Evolutionary conservation across 495 filamentous ascomycete species (phyloP), one percentile per base, ranked within the genome.

Genomic region (Xeromyces bisporus): DNA sequence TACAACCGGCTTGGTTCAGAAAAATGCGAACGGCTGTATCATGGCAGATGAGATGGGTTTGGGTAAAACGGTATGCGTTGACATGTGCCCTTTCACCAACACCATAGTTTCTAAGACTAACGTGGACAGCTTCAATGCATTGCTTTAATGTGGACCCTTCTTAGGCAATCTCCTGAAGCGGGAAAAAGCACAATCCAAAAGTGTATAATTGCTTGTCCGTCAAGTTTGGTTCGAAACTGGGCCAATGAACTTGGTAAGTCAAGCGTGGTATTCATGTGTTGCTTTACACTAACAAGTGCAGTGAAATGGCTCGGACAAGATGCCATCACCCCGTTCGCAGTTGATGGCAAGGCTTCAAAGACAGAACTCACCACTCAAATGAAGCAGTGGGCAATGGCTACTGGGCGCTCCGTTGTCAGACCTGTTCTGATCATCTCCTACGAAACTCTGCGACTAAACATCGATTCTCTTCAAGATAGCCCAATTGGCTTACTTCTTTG

Each of bases 1-100:
- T 50, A 83, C 84, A 12, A 96, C 87, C 15, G 89, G 89, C 4
- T 65, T 96, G 68, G 75, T 96, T 40, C 89, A 99, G 47, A 69
- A 75, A 26, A 89, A 85, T 34, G 91, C 91, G 14, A 81, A 94
- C 55, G 89, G 89, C 0, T 96, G 89, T 49, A 99, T 99, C 49
- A 99, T 99, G 89, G 89, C 89, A 40, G 89, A 99, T 48, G 89
- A 93, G 43, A 99, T 99, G 89, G 89, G 89, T 26, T 55, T 99
- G 18, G 89, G 89, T 27, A 99, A 99, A 58, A 99, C 89, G 8
- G 64, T 92, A 60, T 28, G 56, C 21, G 20, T 17, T 6, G 9
- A 6, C 10, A 26, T 12, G 13, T 18, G 7, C 15, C 13, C 0
- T 28, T 11, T 16, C 26, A 10, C 10, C n/a, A 21, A 21, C 20